phyloP scores from a whole-genome alignment of 345 rosid species.

The Cardamine chenopodiifolia region DNA sequence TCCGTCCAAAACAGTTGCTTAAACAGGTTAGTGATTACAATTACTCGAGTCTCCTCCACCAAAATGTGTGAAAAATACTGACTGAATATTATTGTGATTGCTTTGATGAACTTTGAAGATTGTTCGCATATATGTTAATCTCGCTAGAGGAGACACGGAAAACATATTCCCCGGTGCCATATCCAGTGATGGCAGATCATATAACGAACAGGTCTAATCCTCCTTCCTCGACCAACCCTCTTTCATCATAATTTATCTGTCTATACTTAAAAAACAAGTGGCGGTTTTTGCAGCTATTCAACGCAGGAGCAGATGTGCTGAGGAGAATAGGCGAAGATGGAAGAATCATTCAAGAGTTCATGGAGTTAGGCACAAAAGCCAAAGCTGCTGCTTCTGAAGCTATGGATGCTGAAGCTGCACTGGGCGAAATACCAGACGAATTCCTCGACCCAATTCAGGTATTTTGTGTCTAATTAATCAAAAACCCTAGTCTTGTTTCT shows the following conservation, averaged over 20 bases:
- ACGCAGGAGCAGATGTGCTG: slow-evolving; percentile 86
- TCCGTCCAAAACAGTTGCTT: slow-evolving; percentile 91
- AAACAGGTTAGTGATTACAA: slow-evolving; percentile 65
- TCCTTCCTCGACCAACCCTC: not conserved
- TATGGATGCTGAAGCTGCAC: slow-evolving; percentile 90
- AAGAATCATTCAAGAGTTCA: slow-evolving; percentile 69
- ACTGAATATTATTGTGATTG: slow-evolving; percentile 9
- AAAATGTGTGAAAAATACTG: not conserved
- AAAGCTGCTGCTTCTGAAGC: slow-evolving; percentile 95
- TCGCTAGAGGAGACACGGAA: slow-evolving; percentile 78
- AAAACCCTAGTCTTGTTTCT: not conserved
- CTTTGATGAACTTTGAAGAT: slow-evolving; percentile 60
- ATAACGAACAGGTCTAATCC: slow-evolving; percentile 80
- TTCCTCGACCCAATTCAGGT: slow-evolving; percentile 76
- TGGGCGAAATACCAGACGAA: slow-evolving; percentile 96
- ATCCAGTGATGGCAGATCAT: slow-evolving; percentile 93
- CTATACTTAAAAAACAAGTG: slow-evolving; percentile 22
- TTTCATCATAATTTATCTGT: slow-evolving; percentile 12
- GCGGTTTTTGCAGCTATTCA: slow-evolving; percentile 65
- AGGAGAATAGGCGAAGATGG: slow-evolving; percentile 77
- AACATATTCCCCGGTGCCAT: slow-evolving; percentile 89
- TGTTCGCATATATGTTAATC: slow-evolving; percentile 85
- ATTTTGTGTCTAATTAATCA: not conserved
- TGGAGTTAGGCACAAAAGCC: slow-evolving; percentile 78
- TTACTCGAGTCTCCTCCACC: slow-evolving; percentile 6